Evolutionary conservation across 208 protist species (phyloP).

Genomic region (Cochliopodium minus): DNA sequence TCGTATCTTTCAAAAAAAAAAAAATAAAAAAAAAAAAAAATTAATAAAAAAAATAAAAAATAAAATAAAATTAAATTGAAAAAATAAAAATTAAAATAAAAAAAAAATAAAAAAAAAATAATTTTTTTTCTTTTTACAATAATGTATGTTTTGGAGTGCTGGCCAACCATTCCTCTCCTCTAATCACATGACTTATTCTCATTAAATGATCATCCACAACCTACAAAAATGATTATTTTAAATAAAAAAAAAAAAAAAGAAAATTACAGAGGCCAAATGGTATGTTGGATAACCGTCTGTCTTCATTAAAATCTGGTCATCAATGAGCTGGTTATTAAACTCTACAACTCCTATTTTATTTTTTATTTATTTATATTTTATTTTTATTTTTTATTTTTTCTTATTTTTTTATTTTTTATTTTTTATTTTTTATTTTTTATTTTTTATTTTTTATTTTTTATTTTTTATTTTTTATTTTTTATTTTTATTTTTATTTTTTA

Average conservation of each 20-base stretch:
- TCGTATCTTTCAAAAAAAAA: conserved; percentile 24
- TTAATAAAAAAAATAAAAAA: conserved; percentile 10
- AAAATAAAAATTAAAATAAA: not conserved
- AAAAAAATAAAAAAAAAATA: conserved; percentile 5
- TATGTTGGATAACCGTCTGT: conserved; percentile 45
- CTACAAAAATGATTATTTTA: no score
- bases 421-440: no score
- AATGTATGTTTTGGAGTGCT: conserved; percentile 8
- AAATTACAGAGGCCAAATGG: conserved; percentile 41
- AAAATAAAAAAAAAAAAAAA: conserved; percentile 6
- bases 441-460: no score
- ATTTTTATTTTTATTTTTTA: no score
- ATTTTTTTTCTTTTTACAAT: not conserved
- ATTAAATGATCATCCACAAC: conserved; percentile 49
- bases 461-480: no score
- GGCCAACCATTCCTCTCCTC: conserved; percentile 27
- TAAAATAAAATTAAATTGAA: no score
- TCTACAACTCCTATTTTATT: no score
- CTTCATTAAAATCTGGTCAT: conserved; percentile 43
- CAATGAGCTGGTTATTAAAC: conserved; percentile 32
- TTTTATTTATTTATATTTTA: no score
- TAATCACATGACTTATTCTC: conserved; percentile 40
- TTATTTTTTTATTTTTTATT: no score
- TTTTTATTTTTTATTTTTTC: no score
- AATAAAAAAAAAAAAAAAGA: no score